These are phyloP conservation scores for Babesia gibsoni DNA, from an alignment of 169 alveolate genomes.

Conservation along the genomic window DNA sequence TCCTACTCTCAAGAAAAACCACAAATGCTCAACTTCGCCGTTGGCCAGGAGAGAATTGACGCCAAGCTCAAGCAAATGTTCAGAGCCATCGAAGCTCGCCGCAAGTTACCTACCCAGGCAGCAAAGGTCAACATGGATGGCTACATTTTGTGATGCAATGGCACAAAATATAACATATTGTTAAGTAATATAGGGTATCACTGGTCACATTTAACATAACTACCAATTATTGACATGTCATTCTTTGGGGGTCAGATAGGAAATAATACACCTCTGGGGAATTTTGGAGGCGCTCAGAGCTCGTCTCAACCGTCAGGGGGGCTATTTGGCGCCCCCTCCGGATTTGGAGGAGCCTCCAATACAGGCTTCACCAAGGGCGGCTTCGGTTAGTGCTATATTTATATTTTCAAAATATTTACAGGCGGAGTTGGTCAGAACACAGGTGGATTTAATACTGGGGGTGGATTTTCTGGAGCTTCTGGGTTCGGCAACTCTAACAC, in stretches of 20 bases:
- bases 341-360: neutral
- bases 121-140: constrained; percentile 60
- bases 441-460: neutral
- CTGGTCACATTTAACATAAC: neutral
- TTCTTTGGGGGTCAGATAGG: constrained; percentile 10
- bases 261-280: neutral
- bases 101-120: constrained; percentile 53
- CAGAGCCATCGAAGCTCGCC: constrained; percentile 45
- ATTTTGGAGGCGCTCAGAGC: neutral
- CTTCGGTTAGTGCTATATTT: constrained; percentile 1
- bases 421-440: constrained; percentile 8
- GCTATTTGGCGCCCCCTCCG: neutral
- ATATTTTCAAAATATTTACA: neutral
- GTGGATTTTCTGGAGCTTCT: neutral
- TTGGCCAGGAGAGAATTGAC: constrained; percentile 56
- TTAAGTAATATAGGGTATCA: neutral
- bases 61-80: constrained; percentile 53
- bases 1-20: constrained; percentile 12
- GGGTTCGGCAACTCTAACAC: neutral
- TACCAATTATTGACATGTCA: neutral
- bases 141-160: neutral
- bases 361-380: neutral
- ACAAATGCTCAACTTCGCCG: constrained; percentile 34
- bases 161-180: no score
- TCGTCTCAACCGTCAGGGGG: neutral